These are phyloP conservation scores for Podospora conica DNA, from an alignment of 495 filamentous ascomycete species.

Conservation along the genomic window DNA sequence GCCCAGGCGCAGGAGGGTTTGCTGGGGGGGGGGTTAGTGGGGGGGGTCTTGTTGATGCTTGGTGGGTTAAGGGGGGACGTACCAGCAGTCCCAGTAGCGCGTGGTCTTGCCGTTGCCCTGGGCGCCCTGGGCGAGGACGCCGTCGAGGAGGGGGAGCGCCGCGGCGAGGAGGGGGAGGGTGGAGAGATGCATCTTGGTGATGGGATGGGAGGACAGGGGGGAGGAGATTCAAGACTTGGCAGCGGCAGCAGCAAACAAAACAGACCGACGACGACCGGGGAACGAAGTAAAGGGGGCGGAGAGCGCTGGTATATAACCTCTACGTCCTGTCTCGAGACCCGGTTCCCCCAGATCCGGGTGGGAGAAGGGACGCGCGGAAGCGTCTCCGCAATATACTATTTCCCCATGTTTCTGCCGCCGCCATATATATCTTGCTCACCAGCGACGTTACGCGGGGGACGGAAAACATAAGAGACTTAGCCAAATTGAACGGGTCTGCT, in stretches of 20 bases:
- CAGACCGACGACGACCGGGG: neutral
- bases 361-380: no score
- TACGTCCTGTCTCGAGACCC: neutral
- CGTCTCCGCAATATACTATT: neutral
- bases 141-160: conserved; percentile 17
- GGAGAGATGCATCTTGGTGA: conserved; percentile 22
- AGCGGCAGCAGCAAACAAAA: neutral
- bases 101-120: conserved; percentile 50
- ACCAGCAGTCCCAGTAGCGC: conserved; percentile 65
- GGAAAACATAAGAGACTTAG: neutral
- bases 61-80: neutral
- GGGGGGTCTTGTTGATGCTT: neutral
- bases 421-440: neutral
- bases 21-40: conserved; percentile 9
- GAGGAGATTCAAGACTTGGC: neutral
- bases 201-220: neutral
- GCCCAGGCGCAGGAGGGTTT: conserved; percentile 61
- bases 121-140: conserved; percentile 21
- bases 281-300: neutral
- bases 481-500: conserved; percentile 1
- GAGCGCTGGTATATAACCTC: neutral
- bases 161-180: conserved; percentile 18
- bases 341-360: neutral
- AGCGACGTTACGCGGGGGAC: conserved; percentile 5
- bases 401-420: neutral